Evolutionary conservation across 306 rosid species (phyloP), one percentile per base, ranked within the genome.

Genomic region (Delonix regia): DNA sequence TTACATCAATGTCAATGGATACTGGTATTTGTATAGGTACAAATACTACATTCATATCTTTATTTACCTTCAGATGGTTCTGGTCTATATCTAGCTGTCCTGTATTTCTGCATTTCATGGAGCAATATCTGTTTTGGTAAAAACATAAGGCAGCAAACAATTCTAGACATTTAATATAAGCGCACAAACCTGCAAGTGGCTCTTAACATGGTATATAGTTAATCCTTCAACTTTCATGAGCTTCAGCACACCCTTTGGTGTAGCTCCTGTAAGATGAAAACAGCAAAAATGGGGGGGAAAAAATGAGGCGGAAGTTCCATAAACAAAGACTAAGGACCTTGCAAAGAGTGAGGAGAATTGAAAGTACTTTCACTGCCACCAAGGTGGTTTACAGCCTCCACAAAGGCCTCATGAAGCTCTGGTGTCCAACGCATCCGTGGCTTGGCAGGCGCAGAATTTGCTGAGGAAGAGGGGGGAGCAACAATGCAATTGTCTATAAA

Each of bases 381-480:
- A 80, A 96, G 99, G 85, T 89, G 90, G 88, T 65, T 93, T 68
- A 96, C 96, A 87, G 99, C 98, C 81, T 96, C 99, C 75, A 96
- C 97, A 88, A 96, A 96, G 73, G 98, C 90, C 72, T 93, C 99
- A 75, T 96, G 99, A 81, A 96, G 97, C 84, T 96, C 98, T 13
- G 98, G 99, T 36, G 99, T 93, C 99, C 99, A 96, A 49, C 99
- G 99, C 99, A 96, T 96, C 71, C 99, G 94, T 12, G 96, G 89
- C 83, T 96, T 96, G 66, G 94, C 36, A 47, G 89, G 42, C 34
- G 84, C 86, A 78, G 86, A 87, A 80, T 90, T 93, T 83, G 89
- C 80, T 10, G 90, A 77, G 76, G 95, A 83, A 81, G 89, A 45
- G 6, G 90, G 83, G 47, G 89, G 78, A 41, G 85, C 80, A 83